phyloP scores from a whole-genome alignment of 2,329 filamentous ascomycete genomes.

The Fusarium kyushuense region DNA sequence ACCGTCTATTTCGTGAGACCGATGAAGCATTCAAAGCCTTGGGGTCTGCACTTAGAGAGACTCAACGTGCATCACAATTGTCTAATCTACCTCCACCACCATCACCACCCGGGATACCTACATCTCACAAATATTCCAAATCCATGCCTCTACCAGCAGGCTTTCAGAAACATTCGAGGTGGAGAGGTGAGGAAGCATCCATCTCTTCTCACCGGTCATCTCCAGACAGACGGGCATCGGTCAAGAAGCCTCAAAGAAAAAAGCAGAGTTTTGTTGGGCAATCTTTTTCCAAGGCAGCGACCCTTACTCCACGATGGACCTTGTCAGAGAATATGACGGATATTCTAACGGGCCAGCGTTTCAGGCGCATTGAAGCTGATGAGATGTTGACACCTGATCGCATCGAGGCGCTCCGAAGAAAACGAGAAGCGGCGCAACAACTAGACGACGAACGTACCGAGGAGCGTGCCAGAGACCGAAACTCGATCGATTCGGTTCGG shows the following conservation, averaged over 20 bases:
- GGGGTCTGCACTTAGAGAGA: slow-evolving; percentile 56
- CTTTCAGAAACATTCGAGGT: slow-evolving; percentile 33
- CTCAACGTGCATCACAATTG: slow-evolving; percentile 37
- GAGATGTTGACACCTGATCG: slow-evolving; percentile 69
- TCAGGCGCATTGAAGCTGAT: slow-evolving; percentile 67
- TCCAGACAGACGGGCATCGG: slow-evolving; percentile 49
- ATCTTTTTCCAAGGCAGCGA: slow-evolving; percentile 30
- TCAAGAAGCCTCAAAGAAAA: slow-evolving; percentile 58
- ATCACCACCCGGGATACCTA: slow-evolving; percentile 31
- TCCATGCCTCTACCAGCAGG: slow-evolving; percentile 43
- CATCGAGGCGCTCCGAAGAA: slow-evolving; percentile 60
- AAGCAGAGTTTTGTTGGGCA: slow-evolving; percentile 46
- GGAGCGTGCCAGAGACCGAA: slow-evolving; percentile 24
- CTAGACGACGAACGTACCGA: slow-evolving; percentile 34
- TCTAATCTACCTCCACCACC: slow-evolving; percentile 32
- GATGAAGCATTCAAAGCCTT: slow-evolving; percentile 64
- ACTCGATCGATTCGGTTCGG: slow-evolving; percentile 44
- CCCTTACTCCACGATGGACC: slow-evolving; percentile 60
- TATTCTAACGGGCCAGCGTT: slow-evolving; percentile 66
- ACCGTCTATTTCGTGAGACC: slow-evolving; percentile 62
- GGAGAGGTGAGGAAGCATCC: slow-evolving; percentile 24
- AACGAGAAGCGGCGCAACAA: slow-evolving; percentile 46
- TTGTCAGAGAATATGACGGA: slow-evolving; percentile 69
- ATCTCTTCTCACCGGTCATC: slow-evolving; percentile 30
- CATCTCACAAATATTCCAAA: slow-evolving; percentile 36